A percentile compares a stretch with the other conserved stretches of the same genome.
Evolutionary conservation across 2,329 filamentous ascomycete genomes (phyloP).

Genomic region (Dryadomyces sulphureus): DNA sequence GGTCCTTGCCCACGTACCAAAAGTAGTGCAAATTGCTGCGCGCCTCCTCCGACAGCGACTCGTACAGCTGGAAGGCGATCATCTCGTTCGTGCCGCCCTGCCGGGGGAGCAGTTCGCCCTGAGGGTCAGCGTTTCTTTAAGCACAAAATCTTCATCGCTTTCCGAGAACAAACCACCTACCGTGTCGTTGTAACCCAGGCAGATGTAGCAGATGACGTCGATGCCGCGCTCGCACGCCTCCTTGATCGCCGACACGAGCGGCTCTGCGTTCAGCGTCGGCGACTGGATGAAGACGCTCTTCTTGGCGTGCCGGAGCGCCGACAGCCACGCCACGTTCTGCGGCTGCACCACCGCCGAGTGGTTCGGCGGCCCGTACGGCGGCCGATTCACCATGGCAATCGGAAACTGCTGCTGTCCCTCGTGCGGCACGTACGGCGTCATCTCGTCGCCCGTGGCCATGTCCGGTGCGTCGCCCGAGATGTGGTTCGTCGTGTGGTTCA

Average conservation of each 20-base stretch:
- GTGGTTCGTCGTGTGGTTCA: constrained; percentile 46
- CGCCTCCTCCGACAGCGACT: constrained; percentile 31
- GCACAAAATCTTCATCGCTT: background rate
- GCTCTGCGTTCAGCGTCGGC: constrained; percentile 60
- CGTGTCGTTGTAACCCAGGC: constrained; percentile 65
- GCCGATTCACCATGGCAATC: constrained; percentile 56
- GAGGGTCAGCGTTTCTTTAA: background rate
- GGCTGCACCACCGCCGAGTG: constrained; percentile 47
- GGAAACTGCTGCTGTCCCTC: constrained; percentile 41
- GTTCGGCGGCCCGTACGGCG: constrained; percentile 50
- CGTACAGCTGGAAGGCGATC: constrained; percentile 45
- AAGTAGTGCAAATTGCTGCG: constrained; percentile 41
- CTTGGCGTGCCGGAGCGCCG: constrained; percentile 49
- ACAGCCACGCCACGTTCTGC: constrained; percentile 64
- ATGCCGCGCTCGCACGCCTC: constrained; percentile 53
- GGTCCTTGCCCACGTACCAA: constrained; percentile 64
- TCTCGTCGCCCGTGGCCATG: constrained; percentile 33
- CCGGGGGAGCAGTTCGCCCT: constrained; percentile 59
- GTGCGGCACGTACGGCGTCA: constrained; percentile 52
- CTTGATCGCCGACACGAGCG: constrained; percentile 46
- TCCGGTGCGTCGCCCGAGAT: constrained; percentile 39
- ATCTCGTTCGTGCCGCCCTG: constrained; percentile 68
- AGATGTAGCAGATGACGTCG: constrained; percentile 55
- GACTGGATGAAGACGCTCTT: constrained; percentile 61
- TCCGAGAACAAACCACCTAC: constrained; percentile 17